Conservation (phyloP, 768 basidiomycete species). For the Lactarius hengduanensis region DNA sequence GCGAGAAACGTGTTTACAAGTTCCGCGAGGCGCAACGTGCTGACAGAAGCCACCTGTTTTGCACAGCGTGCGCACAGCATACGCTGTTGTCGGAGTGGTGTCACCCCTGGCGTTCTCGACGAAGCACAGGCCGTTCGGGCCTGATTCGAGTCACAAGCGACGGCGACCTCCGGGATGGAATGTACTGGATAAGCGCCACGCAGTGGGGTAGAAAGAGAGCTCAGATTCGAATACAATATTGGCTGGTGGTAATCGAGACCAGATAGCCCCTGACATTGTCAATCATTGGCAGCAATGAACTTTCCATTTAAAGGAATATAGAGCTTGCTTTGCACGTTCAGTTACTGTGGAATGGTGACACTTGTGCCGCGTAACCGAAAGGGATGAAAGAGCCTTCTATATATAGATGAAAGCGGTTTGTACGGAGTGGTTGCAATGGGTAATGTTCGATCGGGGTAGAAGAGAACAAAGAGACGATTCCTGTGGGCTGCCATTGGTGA, state of each 20-base stretch:
- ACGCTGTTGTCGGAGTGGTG: conserved; percentile 10
- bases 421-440: conserved; percentile 21
- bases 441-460: conserved; percentile 11
- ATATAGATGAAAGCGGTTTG: conserved; percentile 19
- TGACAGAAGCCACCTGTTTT: not conserved
- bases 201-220: not conserved
- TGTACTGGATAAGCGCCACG: not conserved
- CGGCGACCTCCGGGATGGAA: not conserved
- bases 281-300: conserved; percentile 21
- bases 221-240: not conserved
- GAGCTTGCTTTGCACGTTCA: not conserved
- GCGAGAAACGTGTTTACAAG: conserved; percentile 1
- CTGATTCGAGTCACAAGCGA: conserved; percentile 4
- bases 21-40: not conserved
- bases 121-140: not conserved
- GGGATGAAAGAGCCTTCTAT: conserved; percentile 25
- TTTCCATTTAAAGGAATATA: conserved; percentile 7
- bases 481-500: not conserved
- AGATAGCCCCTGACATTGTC: conserved; percentile 16
- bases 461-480: conserved; percentile 3
- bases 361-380: conserved; percentile 4
- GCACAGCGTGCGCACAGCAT: conserved; percentile 18
- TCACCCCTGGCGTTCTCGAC: conserved; percentile 8
- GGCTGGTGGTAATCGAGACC: conserved; percentile 4
- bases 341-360: conserved; percentile 1